Evolutionary conservation across 768 basidiomycete genomes (phyloP).

Genomic region (Chlorophyllum brunneum): DNA sequence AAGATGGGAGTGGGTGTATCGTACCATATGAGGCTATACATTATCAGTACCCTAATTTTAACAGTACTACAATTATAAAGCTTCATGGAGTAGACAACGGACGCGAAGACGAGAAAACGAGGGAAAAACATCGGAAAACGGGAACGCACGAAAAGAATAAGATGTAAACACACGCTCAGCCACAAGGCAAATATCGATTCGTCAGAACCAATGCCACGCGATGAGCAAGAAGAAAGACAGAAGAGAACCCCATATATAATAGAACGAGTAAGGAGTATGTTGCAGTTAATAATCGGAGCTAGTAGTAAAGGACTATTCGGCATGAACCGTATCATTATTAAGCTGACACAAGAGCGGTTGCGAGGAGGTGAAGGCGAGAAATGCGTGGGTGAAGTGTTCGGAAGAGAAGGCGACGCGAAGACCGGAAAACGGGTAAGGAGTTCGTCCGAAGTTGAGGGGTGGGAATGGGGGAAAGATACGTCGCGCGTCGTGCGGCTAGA

Average conservation of each 20-base stretch:
- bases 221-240: neutral
- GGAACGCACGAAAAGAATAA: neutral
- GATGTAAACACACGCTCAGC: conserved; percentile 1
- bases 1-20: neutral
- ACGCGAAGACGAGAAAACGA: neutral
- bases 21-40: conserved; percentile 1
- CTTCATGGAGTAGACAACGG: neutral
- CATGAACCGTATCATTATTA: conserved; percentile 10
- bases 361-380: neutral
- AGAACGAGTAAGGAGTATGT: conserved; percentile 9
- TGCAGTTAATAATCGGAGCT: conserved; percentile 13
- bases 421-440: too few species aligned
- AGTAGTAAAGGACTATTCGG: conserved; percentile 9
- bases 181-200: neutral
- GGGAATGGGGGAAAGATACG: too few species aligned
- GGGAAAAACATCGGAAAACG: neutral
- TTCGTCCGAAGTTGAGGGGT: neutral
- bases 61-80: neutral
- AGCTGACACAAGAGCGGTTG: conserved; percentile 8
- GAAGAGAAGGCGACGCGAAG: neutral
- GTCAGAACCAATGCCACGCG: conserved; percentile 9
- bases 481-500: too few species aligned
- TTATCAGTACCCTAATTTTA: conserved; percentile 4
- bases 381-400: neutral
- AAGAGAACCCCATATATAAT: conserved; percentile 7